phyloP scores from a whole-genome alignment of 495 filamentous ascomycete species.

The Xylaria venustula region DNA sequence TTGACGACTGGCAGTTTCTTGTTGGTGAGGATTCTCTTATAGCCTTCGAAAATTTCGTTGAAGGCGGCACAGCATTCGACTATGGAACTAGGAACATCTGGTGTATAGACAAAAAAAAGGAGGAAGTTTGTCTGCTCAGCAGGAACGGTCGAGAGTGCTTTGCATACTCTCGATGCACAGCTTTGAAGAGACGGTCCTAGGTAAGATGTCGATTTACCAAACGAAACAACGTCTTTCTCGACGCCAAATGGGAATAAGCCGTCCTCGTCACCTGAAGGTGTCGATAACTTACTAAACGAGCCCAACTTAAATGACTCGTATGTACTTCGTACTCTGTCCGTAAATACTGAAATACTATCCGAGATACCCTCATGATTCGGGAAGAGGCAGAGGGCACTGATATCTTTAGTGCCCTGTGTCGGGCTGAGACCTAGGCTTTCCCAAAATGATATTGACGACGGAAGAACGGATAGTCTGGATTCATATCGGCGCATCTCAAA shows the following conservation, averaged over 20 bases:
- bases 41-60: conserved; percentile 69
- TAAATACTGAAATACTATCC: conserved; percentile 64
- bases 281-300: conserved; percentile 57
- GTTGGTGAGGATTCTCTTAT: conserved; percentile 54
- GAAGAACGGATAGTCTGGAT: conserved; percentile 70
- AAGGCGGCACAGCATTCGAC: conserved; percentile 79
- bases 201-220: conserved; percentile 31
- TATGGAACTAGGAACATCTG: conserved; percentile 60
- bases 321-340: conserved; percentile 65
- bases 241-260: conserved; percentile 59
- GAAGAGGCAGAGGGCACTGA: conserved; percentile 77
- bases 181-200: conserved; percentile 24
- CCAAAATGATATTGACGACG: conserved; percentile 83
- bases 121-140: conserved; percentile 61
- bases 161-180: conserved; percentile 32
- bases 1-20: conserved; percentile 50
- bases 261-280: conserved; percentile 49
- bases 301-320: conserved; percentile 85
- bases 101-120: conserved; percentile 83
- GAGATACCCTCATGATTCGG: conserved; percentile 58
- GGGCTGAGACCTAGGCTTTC: conserved; percentile 84
- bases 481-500: conserved; percentile 76
- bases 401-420: conserved; percentile 72
- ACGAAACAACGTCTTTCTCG: conserved; percentile 33
- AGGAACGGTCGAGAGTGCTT: conserved; percentile 32